Conservation (phyloP, 192 early-diverging fungal species). For the Chytriomyces confervae region DNA sequence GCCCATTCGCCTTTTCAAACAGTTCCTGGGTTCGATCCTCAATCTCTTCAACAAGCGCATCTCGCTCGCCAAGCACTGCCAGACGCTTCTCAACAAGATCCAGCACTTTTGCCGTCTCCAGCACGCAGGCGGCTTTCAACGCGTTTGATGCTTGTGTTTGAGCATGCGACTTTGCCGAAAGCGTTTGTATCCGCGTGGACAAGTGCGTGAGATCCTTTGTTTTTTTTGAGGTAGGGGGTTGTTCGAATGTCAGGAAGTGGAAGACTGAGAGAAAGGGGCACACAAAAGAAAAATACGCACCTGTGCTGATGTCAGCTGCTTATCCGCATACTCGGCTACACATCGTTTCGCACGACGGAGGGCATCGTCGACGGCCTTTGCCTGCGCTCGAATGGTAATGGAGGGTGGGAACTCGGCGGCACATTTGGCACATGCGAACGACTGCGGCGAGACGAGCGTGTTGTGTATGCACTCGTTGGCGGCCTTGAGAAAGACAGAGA, state of each 20-base stretch:
- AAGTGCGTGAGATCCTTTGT: constrained; percentile 24
- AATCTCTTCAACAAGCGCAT: constrained; percentile 65
- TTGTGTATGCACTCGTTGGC: background rate
- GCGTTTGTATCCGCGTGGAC: constrained; percentile 19
- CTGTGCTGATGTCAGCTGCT: constrained; percentile 5
- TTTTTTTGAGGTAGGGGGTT: background rate
- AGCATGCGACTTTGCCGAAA: background rate
- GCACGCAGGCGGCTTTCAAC: background rate
- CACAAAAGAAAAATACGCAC: background rate
- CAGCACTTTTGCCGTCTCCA: constrained; percentile 16
- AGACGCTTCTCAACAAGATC: constrained; percentile 22
- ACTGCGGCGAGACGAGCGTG: no score
- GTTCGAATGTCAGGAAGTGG: background rate
- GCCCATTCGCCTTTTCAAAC: constrained; percentile 87
- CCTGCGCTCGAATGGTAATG: background rate
- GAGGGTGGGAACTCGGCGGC: background rate
- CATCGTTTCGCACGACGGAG: constrained; percentile 6
- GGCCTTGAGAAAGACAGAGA: background rate
- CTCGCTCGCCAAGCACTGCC: constrained; percentile 1
- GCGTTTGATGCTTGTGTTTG: background rate
- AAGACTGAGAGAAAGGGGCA: background rate
- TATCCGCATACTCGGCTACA: constrained; percentile 1
- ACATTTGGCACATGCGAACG: background rate
- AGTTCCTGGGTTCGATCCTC: constrained; percentile 81
- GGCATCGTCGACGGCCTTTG: constrained; percentile 7